Evolutionary conservation across 2,329 filamentous ascomycete species (phyloP), one percentile per base, ranked within the genome.

Genomic region (Cercospora brassicicola): DNA sequence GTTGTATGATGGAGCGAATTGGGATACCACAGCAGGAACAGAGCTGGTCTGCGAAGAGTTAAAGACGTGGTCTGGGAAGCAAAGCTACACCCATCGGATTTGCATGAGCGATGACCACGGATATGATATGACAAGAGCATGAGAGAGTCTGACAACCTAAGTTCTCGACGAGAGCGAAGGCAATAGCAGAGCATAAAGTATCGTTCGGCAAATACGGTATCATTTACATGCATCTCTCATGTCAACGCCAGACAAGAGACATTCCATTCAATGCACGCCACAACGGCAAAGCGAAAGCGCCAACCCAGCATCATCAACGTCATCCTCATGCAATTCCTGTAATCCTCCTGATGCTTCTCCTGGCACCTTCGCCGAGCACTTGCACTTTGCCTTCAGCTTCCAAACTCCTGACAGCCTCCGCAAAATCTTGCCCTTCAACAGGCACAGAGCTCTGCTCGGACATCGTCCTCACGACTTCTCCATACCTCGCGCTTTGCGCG

Each of bases 341-440:
- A 55, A 96, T 87, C 74, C 93, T 88, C 76, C 94, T 88, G 61
- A 99, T 89, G 71, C 83, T 92, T 82, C 90, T 92, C 80, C 94
- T 89, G 18, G 90, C 86, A 3, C 95, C 95, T 74, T 98, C 94
- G 0, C 95, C 95, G 36, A 86, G 85, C 18, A 98, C 84, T 80
- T 91, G 91, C 66, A 97, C 85, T 33, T 87, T 83, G 0, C 94
- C 95, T 81, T 98, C 95, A 71, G 90, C 88, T 84, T 99, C 94
- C 67, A 98, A 82, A 10, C 86, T 84, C 71, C 91, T 85, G 78
- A 98, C 87, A 11, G 89, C 91, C 79, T 97, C 94, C 11, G 88
- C 87, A 78, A 99, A 95, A 78, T 98, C 94, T 9, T 84, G 81
- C 45, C 87, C 85, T 75, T 97, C 94, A 9, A 98, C 84, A 10